Percentiles rank a stretch among this genome's conserved stretches.
Evolutionary conservation across 768 basidiomycete genomes (phyloP).

Genomic region (Hypholoma fasciculare): DNA sequence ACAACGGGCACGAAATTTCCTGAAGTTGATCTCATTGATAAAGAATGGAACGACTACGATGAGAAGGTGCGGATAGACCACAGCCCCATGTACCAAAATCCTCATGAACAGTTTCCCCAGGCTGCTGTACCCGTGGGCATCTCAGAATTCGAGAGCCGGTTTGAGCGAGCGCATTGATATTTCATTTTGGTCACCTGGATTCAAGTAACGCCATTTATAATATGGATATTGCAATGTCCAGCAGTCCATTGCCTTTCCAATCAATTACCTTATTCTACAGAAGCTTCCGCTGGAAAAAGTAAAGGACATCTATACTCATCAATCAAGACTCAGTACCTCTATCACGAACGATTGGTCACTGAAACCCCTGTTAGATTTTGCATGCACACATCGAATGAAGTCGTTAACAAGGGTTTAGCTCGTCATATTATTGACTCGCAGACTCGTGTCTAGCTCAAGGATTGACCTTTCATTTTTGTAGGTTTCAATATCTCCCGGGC

Average conservation of each 20-base stretch:
- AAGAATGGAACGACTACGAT: constrained; percentile 88
- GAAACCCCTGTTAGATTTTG: too few relatives aligned
- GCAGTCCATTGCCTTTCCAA: neutral
- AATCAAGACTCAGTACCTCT: too few relatives aligned
- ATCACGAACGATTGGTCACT: too few relatives aligned
- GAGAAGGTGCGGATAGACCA: constrained; percentile 62
- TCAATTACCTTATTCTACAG: neutral
- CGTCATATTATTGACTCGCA: too few relatives aligned
- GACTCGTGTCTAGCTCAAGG: too few relatives aligned
- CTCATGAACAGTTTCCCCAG: constrained; percentile 29
- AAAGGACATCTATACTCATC: too few relatives aligned
- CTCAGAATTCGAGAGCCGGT: constrained; percentile 64
- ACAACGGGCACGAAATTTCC: constrained; percentile 53
- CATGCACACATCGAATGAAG: too few relatives aligned
- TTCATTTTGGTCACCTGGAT: neutral
- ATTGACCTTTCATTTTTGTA: too few relatives aligned
- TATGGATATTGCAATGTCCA: neutral
- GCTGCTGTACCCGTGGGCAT: constrained; percentile 66
- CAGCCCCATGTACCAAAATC: constrained; percentile 7
- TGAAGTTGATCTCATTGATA: constrained; percentile 65
- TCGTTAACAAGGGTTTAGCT: too few relatives aligned
- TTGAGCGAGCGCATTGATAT: constrained; percentile 57
- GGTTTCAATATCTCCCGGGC: too few relatives aligned
- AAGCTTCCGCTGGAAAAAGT: too few relatives aligned
- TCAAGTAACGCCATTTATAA: neutral